Evolutionary conservation across 306 rosid genomes (phyloP).

Genomic region (Sophora flavescens): DNA sequence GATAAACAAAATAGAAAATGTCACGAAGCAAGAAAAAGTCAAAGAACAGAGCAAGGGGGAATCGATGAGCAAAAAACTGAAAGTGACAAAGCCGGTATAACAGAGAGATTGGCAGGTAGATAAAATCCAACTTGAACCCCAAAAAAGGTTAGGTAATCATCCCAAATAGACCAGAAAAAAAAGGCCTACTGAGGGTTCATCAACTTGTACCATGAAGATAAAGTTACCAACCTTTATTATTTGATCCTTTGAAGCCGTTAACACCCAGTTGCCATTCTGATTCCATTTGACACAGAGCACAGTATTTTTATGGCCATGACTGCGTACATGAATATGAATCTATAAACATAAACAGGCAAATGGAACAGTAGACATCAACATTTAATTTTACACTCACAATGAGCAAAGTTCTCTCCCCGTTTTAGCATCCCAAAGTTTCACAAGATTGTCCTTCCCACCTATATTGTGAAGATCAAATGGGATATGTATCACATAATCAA

Average conservation of each 20-base stretch:
- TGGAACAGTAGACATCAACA: conserved; percentile 16
- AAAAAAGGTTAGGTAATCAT: conserved; percentile 24
- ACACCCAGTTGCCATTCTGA: conserved; percentile 83
- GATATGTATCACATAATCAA: conserved; percentile 35
- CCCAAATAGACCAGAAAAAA: conserved; percentile 9
- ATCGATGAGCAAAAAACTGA: conserved; percentile 23
- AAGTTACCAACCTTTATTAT: conserved; percentile 63
- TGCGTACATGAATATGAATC: conserved; percentile 48
- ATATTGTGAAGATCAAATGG: conserved; percentile 35
- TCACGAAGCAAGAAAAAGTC: conserved; percentile 29
- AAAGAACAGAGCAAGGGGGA: conserved; percentile 23
- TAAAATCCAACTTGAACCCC: conserved; percentile 39
- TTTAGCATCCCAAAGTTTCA: conserved; percentile 88
- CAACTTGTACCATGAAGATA: conserved; percentile 15
- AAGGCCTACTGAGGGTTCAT: conserved; percentile 2
- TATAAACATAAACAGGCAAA: conserved; percentile 23
- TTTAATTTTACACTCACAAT: conserved; percentile 57
- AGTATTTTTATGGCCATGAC: conserved; percentile 85
- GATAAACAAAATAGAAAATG: conserved; percentile 19
- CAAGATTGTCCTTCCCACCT: conserved; percentile 88
- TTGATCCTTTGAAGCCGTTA: conserved; percentile 88
- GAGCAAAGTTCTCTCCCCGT: conserved; percentile 76
- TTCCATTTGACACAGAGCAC: conserved; percentile 84
- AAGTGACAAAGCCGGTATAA: not conserved
- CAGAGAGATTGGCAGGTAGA: conserved; percentile 17